Percentiles rank a stretch among this genome's conserved stretches.
These are phyloP conservation scores for Persicaria tinctoria DNA, from an alignment of 148 eudicot species.

Conservation along the genomic window DNA sequence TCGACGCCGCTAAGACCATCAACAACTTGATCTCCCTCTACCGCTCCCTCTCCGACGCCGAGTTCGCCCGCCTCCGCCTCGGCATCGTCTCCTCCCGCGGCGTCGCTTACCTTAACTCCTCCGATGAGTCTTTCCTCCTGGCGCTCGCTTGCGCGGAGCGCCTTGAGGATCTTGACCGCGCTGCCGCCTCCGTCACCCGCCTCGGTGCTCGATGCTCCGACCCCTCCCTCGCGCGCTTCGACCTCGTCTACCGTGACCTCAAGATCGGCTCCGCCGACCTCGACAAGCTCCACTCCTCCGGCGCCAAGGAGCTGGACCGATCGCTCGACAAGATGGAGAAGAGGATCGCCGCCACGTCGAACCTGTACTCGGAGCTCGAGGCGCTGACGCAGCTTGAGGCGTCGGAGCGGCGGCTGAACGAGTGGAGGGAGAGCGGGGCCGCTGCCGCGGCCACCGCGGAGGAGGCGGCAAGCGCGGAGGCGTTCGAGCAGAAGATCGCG, in stretches of 20 bases:
- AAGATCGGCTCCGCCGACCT: constrained; percentile 43
- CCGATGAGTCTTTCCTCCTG: constrained; percentile 46
- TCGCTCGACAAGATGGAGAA: constrained; percentile 51
- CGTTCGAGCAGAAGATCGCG: constrained; percentile 40
- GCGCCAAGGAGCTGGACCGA: constrained; percentile 40
- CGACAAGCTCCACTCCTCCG: constrained; percentile 26
- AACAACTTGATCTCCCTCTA: constrained; percentile 54
- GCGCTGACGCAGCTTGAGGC: constrained; percentile 44
- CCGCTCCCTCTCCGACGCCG: constrained; percentile 45
- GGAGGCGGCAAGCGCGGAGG: constrained; percentile 24
- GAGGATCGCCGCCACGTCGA: constrained; percentile 29
- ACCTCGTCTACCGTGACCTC: constrained; percentile 41
- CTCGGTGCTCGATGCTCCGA: constrained; percentile 54
- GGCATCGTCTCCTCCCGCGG: constrained; percentile 35
- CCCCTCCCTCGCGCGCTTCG: constrained; percentile 38
- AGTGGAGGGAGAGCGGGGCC: constrained; percentile 27
- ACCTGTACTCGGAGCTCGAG: constrained; percentile 41
- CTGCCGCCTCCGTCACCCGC: constrained; percentile 40
- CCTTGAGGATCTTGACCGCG: constrained; percentile 70
- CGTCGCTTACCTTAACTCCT: constrained; percentile 46
- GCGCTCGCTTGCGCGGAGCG: constrained; percentile 68
- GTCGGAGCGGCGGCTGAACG: constrained; percentile 36
- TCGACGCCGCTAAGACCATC: constrained; percentile 69
- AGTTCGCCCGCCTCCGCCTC: constrained; percentile 26
- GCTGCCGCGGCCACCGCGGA: not conserved